These are phyloP conservation scores for Kodamaea hsintzibuensis DNA, from an alignment of 805 yeast genomes.

Conservation along the genomic window DNA sequence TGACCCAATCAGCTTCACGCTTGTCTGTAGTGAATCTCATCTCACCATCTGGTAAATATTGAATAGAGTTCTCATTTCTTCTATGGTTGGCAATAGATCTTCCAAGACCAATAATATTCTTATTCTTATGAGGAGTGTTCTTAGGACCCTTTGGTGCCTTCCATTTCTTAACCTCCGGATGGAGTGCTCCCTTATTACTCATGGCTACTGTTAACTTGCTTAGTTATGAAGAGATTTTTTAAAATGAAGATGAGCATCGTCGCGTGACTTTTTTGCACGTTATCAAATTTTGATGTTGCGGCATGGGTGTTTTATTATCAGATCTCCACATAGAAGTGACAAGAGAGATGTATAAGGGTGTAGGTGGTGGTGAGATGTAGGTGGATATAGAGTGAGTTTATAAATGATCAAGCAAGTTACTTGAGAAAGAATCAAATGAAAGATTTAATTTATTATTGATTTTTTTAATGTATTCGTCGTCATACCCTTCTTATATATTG, in stretches of 20 bases:
- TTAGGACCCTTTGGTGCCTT: slow-evolving; percentile 92
- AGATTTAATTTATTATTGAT: no score
- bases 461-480: no score
- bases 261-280: not conserved
- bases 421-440: no score
- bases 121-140: slow-evolving; percentile 80
- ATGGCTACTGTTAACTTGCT: slow-evolving; percentile 7
- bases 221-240: slow-evolving; percentile 7
- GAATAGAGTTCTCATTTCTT: slow-evolving; percentile 65
- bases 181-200: slow-evolving; percentile 41
- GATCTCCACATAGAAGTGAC: no score
- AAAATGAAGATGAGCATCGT: slow-evolving; percentile 2
- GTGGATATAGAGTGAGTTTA: no score
- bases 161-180: slow-evolving; percentile 65
- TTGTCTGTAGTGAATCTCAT: slow-evolving; percentile 85
- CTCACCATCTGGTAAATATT: slow-evolving; percentile 81
- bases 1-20: slow-evolving; percentile 86
- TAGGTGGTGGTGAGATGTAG: no score
- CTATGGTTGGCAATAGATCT: slow-evolving; percentile 77
- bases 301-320: not conserved
- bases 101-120: slow-evolving; percentile 84
- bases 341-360: no score
- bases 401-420: no score
- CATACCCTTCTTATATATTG: no score
- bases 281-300: not conserved